Conservation (phyloP, 768 basidiomycete genomes). For the Gelatoporia subvermispora region DNA sequence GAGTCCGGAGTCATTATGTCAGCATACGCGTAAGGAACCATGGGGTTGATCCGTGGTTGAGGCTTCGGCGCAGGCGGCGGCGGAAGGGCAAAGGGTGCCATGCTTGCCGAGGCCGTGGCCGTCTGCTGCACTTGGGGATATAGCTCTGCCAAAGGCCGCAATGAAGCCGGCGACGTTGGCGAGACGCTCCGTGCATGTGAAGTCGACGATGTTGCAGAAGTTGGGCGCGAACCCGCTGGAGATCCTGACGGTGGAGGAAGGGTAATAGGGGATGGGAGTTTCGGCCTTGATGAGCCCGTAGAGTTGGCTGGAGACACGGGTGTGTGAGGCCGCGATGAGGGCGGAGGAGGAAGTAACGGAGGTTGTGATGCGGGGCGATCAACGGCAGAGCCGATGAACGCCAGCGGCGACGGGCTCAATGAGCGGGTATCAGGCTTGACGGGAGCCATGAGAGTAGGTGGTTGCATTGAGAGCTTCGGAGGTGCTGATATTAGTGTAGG, state of each 20-base stretch:
- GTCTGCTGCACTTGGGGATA: conserved; percentile 8
- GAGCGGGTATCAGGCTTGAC: neutral
- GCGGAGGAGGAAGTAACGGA: conserved; percentile 6
- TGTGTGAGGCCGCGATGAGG: conserved; percentile 9
- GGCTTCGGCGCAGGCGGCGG: conserved; percentile 1
- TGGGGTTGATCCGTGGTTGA: too few species aligned
- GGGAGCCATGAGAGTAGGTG: neutral
- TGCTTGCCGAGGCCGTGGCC: neutral
- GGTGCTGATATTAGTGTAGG: conserved; percentile 4
- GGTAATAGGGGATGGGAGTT: conserved; percentile 9
- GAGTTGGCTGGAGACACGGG: conserved; percentile 5
- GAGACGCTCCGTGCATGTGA: conserved; percentile 6
- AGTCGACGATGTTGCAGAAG: conserved; percentile 8
- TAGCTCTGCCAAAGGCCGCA: conserved; percentile 11
- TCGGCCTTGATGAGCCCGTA: conserved; percentile 3
- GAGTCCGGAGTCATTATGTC: too few species aligned
- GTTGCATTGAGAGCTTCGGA: conserved; percentile 6
- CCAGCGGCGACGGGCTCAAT: conserved; percentile 1
- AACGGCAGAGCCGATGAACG: neutral
- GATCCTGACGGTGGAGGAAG: conserved; percentile 1
- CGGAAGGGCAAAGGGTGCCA: conserved; percentile 1
- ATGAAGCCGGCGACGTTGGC: conserved; percentile 11
- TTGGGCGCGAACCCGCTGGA: conserved; percentile 3
- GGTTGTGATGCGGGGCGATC: neutral
- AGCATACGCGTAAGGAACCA: too few species aligned